Evolutionary conservation across 2,329 filamentous ascomycete genomes (phyloP), one percentile per base, ranked within the genome.

Genomic region (Zymoseptoria ardabiliae): DNA sequence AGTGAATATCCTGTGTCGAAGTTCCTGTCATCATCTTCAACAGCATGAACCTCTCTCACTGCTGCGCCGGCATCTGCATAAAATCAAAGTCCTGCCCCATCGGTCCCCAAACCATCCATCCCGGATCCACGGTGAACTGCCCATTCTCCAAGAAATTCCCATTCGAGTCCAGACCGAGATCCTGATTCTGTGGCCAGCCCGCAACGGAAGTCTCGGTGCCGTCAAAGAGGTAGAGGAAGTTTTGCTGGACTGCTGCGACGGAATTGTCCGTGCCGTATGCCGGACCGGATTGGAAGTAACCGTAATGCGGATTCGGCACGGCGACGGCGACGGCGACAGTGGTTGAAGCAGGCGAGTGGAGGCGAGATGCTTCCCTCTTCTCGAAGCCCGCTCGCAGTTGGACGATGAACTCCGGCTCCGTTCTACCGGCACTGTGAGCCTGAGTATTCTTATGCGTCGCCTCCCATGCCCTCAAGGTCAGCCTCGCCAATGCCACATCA

Each of bases 391-490:
- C 59, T 49, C 60, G 52, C 17, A 45, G 35, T 45, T 17, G 35
- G 35, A n/a, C 13, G 35, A 45, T 6, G 35, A 45, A 45, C 6
- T 17, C 35, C 13, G 35, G 35, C 17, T 17, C 35, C 6, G 13
- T 45, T 45, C 35, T n/a, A 17, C 35, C 35, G 7, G 13, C 35
- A 13, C 17, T 45, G 35, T 7, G 4, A 6, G 35, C 35, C 13
- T n/a, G 13, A 2, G 35, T 13, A 17, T 17, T 4, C 17, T n/a
- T 21, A 19, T 50, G 53, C 28, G 56, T 65, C 1, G 70, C 72
- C 7, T 75, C 73, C 76, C 78, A 81, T 1, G 78, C 75, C 58
- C 75, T 77, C 1, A 80, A 62, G 2, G 74, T 74, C 21, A 81
- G 65, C 53, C 73, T 74, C 1, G 73, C 72, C 2, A 79, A 67